Evolutionary conservation across 768 basidiomycete genomes (phyloP).

Genomic region (Lanmaoa rubissima): DNA sequence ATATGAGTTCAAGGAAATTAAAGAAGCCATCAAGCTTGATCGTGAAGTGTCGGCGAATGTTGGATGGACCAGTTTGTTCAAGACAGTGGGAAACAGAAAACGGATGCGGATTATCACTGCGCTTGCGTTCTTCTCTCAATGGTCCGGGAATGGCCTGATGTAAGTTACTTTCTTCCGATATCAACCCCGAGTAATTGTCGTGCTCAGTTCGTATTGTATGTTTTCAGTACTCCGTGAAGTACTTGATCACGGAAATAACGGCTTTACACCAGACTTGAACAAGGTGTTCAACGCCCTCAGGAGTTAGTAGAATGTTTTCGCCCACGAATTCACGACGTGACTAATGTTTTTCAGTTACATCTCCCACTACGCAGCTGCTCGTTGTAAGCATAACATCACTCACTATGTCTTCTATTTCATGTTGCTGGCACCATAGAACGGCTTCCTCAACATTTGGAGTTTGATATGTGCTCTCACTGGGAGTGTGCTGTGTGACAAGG

Average conservation of each 20-base stretch:
- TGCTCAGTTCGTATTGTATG: not conserved
- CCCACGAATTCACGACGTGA: not conserved
- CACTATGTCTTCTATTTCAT: not conserved
- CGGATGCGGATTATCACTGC: slow-evolving; percentile 40
- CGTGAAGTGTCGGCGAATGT: slow-evolving; percentile 39
- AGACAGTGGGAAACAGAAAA: slow-evolving; percentile 47
- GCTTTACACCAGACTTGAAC: not conserved
- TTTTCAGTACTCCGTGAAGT: not conserved
- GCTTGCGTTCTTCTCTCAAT: slow-evolving; percentile 56
- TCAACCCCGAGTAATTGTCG: not conserved
- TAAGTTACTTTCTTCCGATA: slow-evolving; percentile 12
- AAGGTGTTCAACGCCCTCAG: not conserved
- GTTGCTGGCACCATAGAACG: slow-evolving; percentile 39
- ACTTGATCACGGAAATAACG: not conserved
- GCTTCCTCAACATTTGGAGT: slow-evolving; percentile 51
- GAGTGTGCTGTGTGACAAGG: slow-evolving; percentile 45
- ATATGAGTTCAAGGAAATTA: slow-evolving; percentile 65
- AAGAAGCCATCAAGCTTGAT: slow-evolving; percentile 48
- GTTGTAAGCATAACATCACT: slow-evolving; percentile 29
- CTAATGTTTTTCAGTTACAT: not conserved
- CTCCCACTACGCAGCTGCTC: slow-evolving; percentile 36
- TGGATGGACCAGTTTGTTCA: slow-evolving; percentile 46
- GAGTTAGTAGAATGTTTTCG: not conserved
- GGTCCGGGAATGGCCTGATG: slow-evolving; percentile 50
- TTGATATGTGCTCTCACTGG: slow-evolving; percentile 49